Evolutionary conservation across 2,329 filamentous ascomycete genomes (phyloP).

Genomic region (Penicillium sp.): DNA sequence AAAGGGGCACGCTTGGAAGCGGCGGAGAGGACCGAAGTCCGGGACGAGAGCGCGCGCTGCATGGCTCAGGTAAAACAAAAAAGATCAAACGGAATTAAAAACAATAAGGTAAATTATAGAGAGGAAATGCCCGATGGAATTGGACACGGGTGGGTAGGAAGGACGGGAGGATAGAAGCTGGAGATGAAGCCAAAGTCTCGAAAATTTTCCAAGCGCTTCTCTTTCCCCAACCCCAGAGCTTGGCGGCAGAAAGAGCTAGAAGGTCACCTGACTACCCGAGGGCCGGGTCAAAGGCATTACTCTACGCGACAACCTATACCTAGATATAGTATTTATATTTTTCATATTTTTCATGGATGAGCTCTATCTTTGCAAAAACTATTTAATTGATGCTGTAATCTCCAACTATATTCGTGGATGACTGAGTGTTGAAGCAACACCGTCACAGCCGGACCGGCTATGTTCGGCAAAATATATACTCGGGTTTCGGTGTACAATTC

Average conservation of each 20-base stretch:
- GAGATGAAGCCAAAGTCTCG: constrained; percentile 41
- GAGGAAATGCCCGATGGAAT: constrained; percentile 31
- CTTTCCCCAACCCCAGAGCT: constrained; percentile 41
- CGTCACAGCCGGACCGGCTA: not conserved
- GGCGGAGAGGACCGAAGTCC: constrained; percentile 75
- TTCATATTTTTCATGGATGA: too few relatives aligned
- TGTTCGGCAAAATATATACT: not conserved
- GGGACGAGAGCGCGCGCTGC: constrained; percentile 91
- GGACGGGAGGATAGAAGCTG: constrained; percentile 30
- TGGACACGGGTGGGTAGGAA: constrained; percentile 25
- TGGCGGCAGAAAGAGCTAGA: constrained; percentile 46
- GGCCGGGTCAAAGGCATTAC: constrained; percentile 1
- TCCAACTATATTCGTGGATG: not conserved
- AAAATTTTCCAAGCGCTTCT: constrained; percentile 44
- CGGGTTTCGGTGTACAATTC: not conserved
- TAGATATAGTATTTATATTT: not conserved
- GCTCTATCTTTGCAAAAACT: not conserved
- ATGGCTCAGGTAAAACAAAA: constrained; percentile 52
- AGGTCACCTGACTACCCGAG: constrained; percentile 35
- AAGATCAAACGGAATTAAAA: constrained; percentile 24
- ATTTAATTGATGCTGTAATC: not conserved
- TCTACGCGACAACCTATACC: too few relatives aligned
- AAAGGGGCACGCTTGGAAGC: constrained; percentile 58
- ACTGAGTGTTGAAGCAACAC: not conserved
- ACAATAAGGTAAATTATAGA: not conserved